Base-by-base conservation (phyloP, 2,329 filamentous ascomycete genomes). In the Talaromyces sp. region DNA sequence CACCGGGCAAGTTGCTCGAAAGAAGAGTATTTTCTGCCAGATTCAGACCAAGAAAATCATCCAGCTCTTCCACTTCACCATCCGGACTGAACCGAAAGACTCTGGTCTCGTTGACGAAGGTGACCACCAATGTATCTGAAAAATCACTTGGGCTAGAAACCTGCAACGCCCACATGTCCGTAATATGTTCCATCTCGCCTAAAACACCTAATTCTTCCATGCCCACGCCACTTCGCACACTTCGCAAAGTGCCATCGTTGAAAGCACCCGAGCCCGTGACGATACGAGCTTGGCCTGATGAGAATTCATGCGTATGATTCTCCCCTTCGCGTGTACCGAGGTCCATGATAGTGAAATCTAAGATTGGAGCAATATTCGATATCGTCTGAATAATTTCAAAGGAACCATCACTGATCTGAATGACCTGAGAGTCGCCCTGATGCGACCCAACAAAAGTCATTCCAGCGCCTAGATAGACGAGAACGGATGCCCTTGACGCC, bases 261-360 rank as follows among this genome's bases (percentile, higher is more conserved):
- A 92, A 95, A 0, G 91, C 93, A 33, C 95, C 95, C 63, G 93
- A 97, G 0, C 93, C 94, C 2, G 94, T 93, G 11, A 99, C 92
- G 67, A 99, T 91, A 45, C 93, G 87, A 54, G 95, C 93, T 78
- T 99, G 94, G 0, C 95, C 95, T 0, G 94, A 97, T 0, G 93
- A 96, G 73, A 97, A 99, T 68, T 95, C 91, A 72, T 95, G 96
- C 3, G 89, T 90, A 19, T 92, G 89, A 9, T 84, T 87, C 68
- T 95, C 90, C 25, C 89, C 89, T 66, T 91, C 89, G 64, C 92
- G 85, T 70, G 92, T 93, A 0, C 93, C 94, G 84, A 98, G 90
- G 73, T 98, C 95, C 92, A 98, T 97, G 17, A 99, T 87, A 0
- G 91, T 89, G 71, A 99, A 97, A 74, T 99, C 95, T 45, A 98